These are phyloP conservation scores for Penicillium sp. DNA, from an alignment of 2,329 filamentous ascomycete genomes.

Conservation along the genomic window DNA sequence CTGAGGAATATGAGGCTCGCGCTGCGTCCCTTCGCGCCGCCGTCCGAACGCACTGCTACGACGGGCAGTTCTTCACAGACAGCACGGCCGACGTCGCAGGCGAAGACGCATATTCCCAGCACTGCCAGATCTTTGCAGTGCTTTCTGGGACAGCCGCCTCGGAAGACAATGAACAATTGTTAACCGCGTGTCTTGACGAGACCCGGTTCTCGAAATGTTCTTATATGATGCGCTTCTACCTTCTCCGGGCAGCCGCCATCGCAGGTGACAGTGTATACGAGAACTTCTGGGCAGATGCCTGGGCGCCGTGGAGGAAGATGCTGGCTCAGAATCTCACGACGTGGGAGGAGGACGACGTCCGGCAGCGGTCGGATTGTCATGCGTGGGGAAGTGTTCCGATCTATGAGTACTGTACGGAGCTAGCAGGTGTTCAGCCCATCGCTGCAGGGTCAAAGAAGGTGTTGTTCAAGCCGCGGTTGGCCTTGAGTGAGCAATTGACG, in stretches of 20 bases:
- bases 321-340: conserved; percentile 46
- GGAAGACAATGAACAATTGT: conserved; percentile 26
- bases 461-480: conserved; percentile 28
- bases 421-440: conserved; percentile 31
- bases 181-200: conserved; percentile 34
- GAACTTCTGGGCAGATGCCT: conserved; percentile 35
- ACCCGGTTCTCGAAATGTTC: conserved; percentile 41
- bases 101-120: conserved; percentile 31
- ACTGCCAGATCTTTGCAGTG: conserved; percentile 39
- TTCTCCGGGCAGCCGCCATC: conserved; percentile 42
- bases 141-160: conserved; percentile 28
- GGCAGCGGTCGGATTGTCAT: conserved; percentile 51
- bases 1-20: conserved; percentile 33
- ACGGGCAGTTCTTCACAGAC: conserved; percentile 38
- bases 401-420: conserved; percentile 48
- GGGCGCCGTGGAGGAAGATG: conserved; percentile 46
- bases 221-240: conserved; percentile 50
- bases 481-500: conserved; percentile 17
- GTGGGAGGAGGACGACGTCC: conserved; percentile 51
- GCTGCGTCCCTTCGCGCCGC: conserved; percentile 26
- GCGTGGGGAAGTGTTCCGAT: conserved; percentile 51
- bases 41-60: conserved; percentile 35
- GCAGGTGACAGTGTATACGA: conserved; percentile 43
- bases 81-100: conserved; percentile 37
- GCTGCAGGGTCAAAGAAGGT: conserved; percentile 23